Conservation (phyloP, 2,329 filamentous ascomycete species). For the Paraphoma chrysanthemicola region DNA sequence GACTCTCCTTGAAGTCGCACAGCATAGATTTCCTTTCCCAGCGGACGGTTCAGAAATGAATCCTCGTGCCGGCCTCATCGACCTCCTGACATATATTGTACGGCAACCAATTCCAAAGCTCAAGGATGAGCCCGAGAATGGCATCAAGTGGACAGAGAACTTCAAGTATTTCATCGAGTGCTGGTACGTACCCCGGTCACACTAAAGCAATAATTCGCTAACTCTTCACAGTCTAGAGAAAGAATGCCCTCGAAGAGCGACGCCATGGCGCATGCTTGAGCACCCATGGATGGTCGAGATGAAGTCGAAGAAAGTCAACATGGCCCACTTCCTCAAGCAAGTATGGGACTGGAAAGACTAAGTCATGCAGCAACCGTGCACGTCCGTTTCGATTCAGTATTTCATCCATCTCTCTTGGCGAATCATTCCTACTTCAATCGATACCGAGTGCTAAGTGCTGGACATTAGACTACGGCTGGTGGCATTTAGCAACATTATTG, state of each 20-base stretch:
- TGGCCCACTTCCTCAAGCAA: constrained; percentile 89
- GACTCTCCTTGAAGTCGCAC: constrained; percentile 97
- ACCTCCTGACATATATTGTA: constrained; percentile 96
- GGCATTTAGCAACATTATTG: neutral
- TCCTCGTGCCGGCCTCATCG: constrained; percentile 88
- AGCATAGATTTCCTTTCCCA: constrained; percentile 97
- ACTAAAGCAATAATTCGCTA: constrained; percentile 18
- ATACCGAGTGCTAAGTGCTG: constrained; percentile 44
- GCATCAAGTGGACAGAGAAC: constrained; percentile 93
- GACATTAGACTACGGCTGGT: constrained; percentile 39
- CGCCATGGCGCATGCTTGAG: constrained; percentile 98
- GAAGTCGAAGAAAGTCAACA: constrained; percentile 94
- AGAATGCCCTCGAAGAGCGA: constrained; percentile 83
- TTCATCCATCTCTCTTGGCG: neutral
- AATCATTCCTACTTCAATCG: constrained; percentile 19
- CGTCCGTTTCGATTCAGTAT: constrained; percentile 10
- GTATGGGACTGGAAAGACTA: constrained; percentile 96
- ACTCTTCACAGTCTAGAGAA: constrained; percentile 79
- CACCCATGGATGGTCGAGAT: constrained; percentile 99
- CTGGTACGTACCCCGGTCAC: constrained; percentile 71
- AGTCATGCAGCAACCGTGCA: neutral
- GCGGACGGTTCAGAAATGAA: constrained; percentile 96
- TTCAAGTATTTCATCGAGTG: constrained; percentile 99
- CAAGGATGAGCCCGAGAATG: constrained; percentile 90
- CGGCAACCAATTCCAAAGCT: constrained; percentile 92